These are phyloP conservation scores for Amesomyces nigricolor DNA, from an alignment of 2,329 filamentous ascomycete species.

Conservation along the genomic window DNA sequence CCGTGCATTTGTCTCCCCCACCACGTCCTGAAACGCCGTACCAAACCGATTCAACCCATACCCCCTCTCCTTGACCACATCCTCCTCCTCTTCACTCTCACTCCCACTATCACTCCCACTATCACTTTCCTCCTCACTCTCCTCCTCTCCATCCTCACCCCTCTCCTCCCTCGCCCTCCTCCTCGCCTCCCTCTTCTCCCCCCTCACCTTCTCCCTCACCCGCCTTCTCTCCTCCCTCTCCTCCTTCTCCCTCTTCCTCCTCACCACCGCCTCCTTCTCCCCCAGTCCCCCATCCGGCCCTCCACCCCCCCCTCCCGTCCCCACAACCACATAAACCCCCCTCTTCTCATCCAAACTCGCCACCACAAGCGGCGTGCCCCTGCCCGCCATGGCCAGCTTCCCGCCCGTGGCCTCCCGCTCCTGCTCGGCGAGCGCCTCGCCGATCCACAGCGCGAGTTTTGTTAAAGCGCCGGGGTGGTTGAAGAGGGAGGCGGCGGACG, in stretches of 20 bases:
- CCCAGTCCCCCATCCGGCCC: slow-evolving; percentile 66
- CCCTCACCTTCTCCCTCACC: slow-evolving; percentile 46
- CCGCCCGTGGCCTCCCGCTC: slow-evolving; percentile 74
- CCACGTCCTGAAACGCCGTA: slow-evolving; percentile 91
- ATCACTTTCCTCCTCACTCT: slow-evolving; percentile 37
- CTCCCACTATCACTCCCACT: slow-evolving; percentile 36
- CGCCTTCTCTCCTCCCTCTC: slow-evolving; percentile 58
- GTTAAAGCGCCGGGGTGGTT: slow-evolving; percentile 88
- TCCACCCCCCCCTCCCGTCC: slow-evolving; percentile 73
- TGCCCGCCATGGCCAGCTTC: slow-evolving; percentile 58
- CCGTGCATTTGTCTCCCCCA: slow-evolving; percentile 80
- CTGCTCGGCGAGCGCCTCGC: slow-evolving; percentile 84
- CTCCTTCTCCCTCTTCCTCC: slow-evolving; percentile 57
- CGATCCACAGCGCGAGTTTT: slow-evolving; percentile 90
- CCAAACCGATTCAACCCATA: slow-evolving; percentile 86
- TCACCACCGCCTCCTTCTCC: slow-evolving; percentile 60
- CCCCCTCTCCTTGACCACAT: slow-evolving; percentile 51
- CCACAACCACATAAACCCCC: slow-evolving; percentile 87
- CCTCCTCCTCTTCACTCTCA: slow-evolving; percentile 44
- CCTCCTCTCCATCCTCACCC: slow-evolving; percentile 36
- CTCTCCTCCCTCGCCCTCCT: slow-evolving; percentile 47
- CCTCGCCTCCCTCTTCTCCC: slow-evolving; percentile 44
- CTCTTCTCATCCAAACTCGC: slow-evolving; percentile 82
- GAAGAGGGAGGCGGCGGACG: slow-evolving; percentile 85
- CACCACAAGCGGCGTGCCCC: slow-evolving; percentile 81